Base-by-base conservation (phyloP, 106 monocot species). In the Allium cepa region DNA sequence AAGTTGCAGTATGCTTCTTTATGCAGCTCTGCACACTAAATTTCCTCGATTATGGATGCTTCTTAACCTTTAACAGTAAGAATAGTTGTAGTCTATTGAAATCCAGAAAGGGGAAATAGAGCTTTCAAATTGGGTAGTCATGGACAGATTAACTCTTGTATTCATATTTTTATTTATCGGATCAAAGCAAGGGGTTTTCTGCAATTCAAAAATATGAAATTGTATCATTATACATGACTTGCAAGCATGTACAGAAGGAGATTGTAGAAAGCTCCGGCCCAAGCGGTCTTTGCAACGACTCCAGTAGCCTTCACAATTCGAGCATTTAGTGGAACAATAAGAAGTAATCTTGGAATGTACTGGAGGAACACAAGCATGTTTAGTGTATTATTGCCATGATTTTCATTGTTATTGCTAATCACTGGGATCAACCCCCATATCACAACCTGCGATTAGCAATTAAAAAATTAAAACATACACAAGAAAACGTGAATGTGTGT, bases 241-340 rank as follows among this genome's bases (percentile, higher is more conserved):
- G 96, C 96, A 15, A 96, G 76, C 91, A 92, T 92, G 59, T 97
- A 97, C 17, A 97, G 89, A 9, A 92, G 74, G 3, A 97, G 80
- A 74, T 97, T 92, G 66, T 97, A 97, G 49, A 82, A 86, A 68
- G 97, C 97, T 57, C 92, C 97, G 15, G 78, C 76, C 88, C 88
- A 92, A 4, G 88, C 92, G 28, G 84, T 92, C 55, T 73, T 92
- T 48, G 92, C 79, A 64, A 97, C 78, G 26, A 82, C 89, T 59
- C 97, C 92, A 11, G 69, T 81, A 17, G 86, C 76, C 75, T 89
- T 97, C 53, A 92, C 82, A 46, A 97, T 97, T 71, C 80, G 82
- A 47, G 68, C 64, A 68, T 89, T 89, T 64, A 97, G 60, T 55
- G 80, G 78, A 15, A 89, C 74, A 52, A 89, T 82, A 46, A 97